Evolutionary conservation across 768 basidiomycete species (phyloP).

Genomic region (Terana coerulea): DNA sequence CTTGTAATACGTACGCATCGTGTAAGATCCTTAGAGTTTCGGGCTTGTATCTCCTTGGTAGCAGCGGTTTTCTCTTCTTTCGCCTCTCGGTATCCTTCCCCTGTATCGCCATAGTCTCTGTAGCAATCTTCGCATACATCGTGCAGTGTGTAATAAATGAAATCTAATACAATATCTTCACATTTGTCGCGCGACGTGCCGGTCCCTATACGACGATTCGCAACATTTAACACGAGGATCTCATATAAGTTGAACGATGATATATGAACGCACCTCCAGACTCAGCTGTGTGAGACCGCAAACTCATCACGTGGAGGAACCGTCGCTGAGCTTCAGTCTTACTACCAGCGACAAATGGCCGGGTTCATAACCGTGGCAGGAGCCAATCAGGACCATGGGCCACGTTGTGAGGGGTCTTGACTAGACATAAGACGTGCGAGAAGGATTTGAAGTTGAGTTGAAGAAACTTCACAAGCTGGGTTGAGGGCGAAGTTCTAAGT

Average conservation of each 20-base stretch:
- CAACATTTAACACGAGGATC: conserved; percentile 4
- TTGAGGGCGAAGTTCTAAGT: too few relatives aligned
- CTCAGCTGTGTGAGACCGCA: not conserved
- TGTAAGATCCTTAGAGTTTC: not conserved
- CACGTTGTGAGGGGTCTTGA: too few relatives aligned
- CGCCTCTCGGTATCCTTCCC: not conserved
- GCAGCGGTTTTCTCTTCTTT: not conserved
- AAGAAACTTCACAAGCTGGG: too few relatives aligned
- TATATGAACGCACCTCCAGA: conserved; percentile 1
- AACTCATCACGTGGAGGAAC: not conserved
- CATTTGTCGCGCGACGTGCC: not conserved
- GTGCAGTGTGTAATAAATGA: not conserved
- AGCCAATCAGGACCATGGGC: not conserved
- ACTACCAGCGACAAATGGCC: not conserved
- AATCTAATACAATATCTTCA: not conserved
- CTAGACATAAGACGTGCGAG: too few relatives aligned
- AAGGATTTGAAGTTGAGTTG: too few relatives aligned
- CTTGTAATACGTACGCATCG: conserved; percentile 1
- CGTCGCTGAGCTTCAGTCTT: not conserved
- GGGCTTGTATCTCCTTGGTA: not conserved
- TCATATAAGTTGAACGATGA: conserved; percentile 2
- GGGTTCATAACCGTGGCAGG: not conserved
- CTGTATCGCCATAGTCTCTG: conserved; percentile 4
- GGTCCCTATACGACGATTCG: not conserved
- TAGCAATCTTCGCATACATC: not conserved